phyloP scores from a whole-genome alignment of 2,329 filamentous ascomycete genomes.

The Fusarium setosum region DNA sequence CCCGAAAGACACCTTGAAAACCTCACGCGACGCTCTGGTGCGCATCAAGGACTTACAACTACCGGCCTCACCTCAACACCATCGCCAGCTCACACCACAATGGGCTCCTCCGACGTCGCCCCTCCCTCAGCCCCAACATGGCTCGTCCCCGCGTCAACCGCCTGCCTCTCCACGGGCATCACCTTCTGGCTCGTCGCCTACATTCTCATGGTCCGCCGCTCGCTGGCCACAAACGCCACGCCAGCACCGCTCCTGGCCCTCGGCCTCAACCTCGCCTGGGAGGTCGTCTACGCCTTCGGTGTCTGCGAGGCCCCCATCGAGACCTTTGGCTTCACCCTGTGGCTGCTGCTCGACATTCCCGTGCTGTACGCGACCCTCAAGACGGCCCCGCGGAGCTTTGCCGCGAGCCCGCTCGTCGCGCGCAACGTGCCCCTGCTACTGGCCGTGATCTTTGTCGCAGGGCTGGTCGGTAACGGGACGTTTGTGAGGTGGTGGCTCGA shows the following conservation, averaged over 20 bases:
- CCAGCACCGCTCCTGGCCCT: constrained; percentile 62
- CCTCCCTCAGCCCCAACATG: constrained; percentile 50
- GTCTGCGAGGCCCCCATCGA: constrained; percentile 59
- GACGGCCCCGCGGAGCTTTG: constrained; percentile 57
- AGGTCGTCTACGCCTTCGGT: constrained; percentile 60
- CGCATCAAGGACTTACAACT: too few species aligned
- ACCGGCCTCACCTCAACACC: neutral
- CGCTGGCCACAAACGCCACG: constrained; percentile 59
- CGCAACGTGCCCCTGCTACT: constrained; percentile 54
- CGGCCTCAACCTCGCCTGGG: constrained; percentile 63
- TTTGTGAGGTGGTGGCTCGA: constrained; percentile 62
- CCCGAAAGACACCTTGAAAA: constrained; percentile 5
- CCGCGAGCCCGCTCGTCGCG: constrained; percentile 53
- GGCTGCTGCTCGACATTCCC: constrained; percentile 61
- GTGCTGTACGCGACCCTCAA: constrained; percentile 59
- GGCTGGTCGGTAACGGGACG: constrained; percentile 52
- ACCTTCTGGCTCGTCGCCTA: constrained; percentile 57
- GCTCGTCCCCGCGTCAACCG: constrained; percentile 51
- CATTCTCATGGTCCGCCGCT: constrained; percentile 59
- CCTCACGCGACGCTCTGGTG: too few species aligned
- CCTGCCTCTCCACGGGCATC: constrained; percentile 51
- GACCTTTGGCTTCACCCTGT: constrained; percentile 56
- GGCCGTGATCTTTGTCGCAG: constrained; percentile 48
- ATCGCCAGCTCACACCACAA: too few species aligned
- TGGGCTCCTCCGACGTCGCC: constrained; percentile 54